Conservation (phyloP, 2,329 filamentous ascomycete species). For the Apiospora phragmitis region DNA sequence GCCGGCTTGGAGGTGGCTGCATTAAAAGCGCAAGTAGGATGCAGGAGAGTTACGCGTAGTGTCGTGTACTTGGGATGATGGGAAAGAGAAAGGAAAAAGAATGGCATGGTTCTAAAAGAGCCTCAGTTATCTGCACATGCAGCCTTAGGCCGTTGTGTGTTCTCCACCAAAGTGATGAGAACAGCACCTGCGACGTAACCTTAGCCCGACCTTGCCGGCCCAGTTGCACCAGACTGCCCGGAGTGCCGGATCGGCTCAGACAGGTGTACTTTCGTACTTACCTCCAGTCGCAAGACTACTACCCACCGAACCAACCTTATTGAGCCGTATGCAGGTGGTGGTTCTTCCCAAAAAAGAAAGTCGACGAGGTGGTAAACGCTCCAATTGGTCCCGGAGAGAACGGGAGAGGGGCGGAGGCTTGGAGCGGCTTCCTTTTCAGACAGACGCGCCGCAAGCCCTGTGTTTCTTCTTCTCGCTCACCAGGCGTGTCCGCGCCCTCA, state of each 20-base stretch:
- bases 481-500: not conserved
- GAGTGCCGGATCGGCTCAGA: not conserved
- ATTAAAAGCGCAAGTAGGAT: not conserved
- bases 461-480: not conserved
- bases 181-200: not conserved
- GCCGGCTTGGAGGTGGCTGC: not conserved
- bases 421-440: not conserved
- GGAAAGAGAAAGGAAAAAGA: not conserved
- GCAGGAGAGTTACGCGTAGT: not conserved
- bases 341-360: conserved; percentile 1
- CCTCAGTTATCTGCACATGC: conserved; percentile 6
- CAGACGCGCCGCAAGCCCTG: not conserved
- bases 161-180: not conserved
- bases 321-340: not conserved
- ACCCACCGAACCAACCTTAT: conserved; percentile 1
- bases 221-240: not conserved
- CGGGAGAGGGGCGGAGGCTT: not conserved
- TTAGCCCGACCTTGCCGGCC: not conserved
- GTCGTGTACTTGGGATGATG: not conserved
- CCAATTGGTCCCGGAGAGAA: not conserved
- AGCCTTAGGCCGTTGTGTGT: conserved; percentile 8
- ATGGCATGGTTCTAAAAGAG: conserved; percentile 2
- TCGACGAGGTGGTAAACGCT: not conserved
- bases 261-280: not conserved
- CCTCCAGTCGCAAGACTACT: not conserved